These are phyloP conservation scores for Starmerella riodocensis DNA, from an alignment of 805 yeast genomes.

Conservation along the genomic window DNA sequence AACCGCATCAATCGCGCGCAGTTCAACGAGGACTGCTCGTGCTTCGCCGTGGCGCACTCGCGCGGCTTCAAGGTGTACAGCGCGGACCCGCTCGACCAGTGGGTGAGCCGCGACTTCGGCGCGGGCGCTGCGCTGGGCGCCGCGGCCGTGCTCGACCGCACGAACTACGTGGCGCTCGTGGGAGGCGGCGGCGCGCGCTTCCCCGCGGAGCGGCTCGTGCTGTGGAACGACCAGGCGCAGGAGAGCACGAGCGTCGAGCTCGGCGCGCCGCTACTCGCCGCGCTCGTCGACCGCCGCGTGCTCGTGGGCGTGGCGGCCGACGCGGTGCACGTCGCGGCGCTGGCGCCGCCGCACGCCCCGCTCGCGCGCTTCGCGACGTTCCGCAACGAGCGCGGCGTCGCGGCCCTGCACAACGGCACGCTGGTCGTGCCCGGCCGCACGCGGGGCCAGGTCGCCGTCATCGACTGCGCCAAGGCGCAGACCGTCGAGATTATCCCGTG, in stretches of 20 bases:
- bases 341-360: constrained; percentile 63
- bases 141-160: constrained; percentile 72
- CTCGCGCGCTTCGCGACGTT: constrained; percentile 53
- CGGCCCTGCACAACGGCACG: constrained; percentile 37
- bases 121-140: constrained; percentile 53
- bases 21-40: constrained; percentile 82
- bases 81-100: constrained; percentile 70
- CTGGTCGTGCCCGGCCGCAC: constrained; percentile 65
- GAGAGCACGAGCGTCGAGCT: constrained; percentile 65
- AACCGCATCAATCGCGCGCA: constrained; percentile 29
- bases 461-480: constrained; percentile 33
- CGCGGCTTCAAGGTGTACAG: constrained; percentile 72
- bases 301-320: constrained; percentile 59
- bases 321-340: constrained; percentile 63
- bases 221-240: constrained; percentile 85
- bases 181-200: constrained; percentile 77
- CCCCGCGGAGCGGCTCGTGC: constrained; percentile 66
- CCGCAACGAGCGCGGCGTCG: constrained; percentile 49
- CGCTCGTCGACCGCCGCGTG: constrained; percentile 58
- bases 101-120: constrained; percentile 43
- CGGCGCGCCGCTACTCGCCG: constrained; percentile 59
- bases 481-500: constrained; percentile 61
- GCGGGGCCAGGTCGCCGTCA: constrained; percentile 66
- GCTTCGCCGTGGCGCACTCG: constrained; percentile 62
- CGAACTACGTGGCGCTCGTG: constrained; percentile 77